A percentile compares a stretch with the other conserved stretches of the same genome.
Evolutionary conservation across 148 eudicot genomes (phyloP).

Genomic region (Rhododendron mucronatum): DNA sequence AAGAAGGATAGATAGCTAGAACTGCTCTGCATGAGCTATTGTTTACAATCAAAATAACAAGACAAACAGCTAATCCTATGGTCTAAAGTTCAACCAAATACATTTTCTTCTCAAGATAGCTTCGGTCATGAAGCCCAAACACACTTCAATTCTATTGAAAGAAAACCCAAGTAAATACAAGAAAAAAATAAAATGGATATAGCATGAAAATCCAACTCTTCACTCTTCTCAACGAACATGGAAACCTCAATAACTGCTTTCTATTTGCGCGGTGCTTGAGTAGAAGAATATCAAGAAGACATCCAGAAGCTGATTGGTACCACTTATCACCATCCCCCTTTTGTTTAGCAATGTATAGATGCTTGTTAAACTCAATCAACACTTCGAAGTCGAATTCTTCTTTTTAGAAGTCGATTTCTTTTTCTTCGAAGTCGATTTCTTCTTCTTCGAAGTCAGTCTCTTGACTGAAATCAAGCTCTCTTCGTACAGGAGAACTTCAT

Average conservation of each 20-base stretch:
- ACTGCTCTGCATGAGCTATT: background rate
- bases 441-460: background rate
- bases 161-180: background rate
- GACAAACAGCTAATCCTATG: background rate
- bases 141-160: background rate
- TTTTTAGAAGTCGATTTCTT: background rate
- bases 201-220: too few species aligned
- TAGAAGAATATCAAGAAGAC: background rate
- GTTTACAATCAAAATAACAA: background rate
- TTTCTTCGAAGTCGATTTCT: background rate
- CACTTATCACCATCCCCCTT: background rate
- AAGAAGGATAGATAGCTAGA: background rate
- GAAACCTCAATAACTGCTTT: too few species aligned
- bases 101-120: background rate
- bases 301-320: background rate
- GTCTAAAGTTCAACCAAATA: background rate
- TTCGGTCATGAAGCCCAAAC: background rate
- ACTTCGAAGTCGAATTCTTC: background rate
- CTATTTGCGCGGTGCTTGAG: too few species aligned
- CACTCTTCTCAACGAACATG: too few species aligned
- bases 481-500: background rate
- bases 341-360: background rate
- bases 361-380: background rate
- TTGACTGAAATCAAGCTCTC: background rate
- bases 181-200: background rate